These are phyloP conservation scores for Globisporangium nagaii DNA, from an alignment of 352 stramenopile genomes.

Conservation along the genomic window DNA sequence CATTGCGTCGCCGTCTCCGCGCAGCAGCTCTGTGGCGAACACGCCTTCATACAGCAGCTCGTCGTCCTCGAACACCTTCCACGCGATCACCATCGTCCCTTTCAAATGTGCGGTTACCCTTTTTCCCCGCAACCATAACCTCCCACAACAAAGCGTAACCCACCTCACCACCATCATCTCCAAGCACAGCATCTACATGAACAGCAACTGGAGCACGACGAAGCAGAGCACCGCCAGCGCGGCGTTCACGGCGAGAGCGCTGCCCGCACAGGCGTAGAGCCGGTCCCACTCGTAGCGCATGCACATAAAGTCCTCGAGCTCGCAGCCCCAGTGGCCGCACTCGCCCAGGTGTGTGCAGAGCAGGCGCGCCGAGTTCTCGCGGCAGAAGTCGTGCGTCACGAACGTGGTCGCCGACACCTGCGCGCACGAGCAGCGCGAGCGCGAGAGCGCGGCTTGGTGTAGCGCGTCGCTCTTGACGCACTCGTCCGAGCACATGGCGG, in stretches of 20 bases:
- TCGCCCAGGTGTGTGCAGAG: conserved; percentile 84
- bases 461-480: conserved; percentile 78
- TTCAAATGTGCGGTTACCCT: neutral
- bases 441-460: conserved; percentile 66
- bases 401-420: conserved; percentile 72
- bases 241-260: conserved; percentile 3
- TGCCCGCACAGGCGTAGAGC: conserved; percentile 43
- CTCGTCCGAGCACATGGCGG: conserved; percentile 70
- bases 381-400: conserved; percentile 69
- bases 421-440: conserved; percentile 75
- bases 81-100: conserved; percentile 17
- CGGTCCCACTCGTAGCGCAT: conserved; percentile 86
- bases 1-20: neutral
- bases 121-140: neutral
- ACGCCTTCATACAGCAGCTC: conserved; percentile 14
- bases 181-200: conserved; percentile 16
- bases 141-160: conserved; percentile 10
- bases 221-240: conserved; percentile 13
- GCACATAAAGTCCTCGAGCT: conserved; percentile 89
- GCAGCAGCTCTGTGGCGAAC: conserved; percentile 15
- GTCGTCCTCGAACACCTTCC: conserved; percentile 27
- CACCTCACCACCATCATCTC: no score
- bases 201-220: conserved; percentile 11
- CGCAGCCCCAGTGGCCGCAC: conserved; percentile 85
- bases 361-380: conserved; percentile 72